Evolutionary conservation across 2,329 filamentous ascomycete species (phyloP), one percentile per base, ranked within the genome.

Genomic region (Elsinoe batatas): DNA sequence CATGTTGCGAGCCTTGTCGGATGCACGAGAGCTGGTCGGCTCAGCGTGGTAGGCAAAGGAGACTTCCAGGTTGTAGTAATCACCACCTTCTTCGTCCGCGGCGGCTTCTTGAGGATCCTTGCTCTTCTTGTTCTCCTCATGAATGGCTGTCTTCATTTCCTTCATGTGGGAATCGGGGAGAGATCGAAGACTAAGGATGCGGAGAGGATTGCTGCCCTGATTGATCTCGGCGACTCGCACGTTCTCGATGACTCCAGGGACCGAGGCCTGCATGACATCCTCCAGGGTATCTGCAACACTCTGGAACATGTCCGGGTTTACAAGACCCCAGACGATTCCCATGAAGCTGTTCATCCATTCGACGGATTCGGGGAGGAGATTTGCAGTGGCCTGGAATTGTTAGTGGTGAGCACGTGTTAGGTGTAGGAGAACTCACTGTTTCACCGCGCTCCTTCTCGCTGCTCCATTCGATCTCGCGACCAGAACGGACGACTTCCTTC

Each of bases 221-320:
- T 89, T 88, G 63, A 98, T 95, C 63, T 96, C 91, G 58, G 91
- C 90, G 18, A 97, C 88, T 61, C 91, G 87, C 44, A 98, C 90
- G 61, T 95, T 93, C 68, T 97, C 91, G 61, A 98, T 90, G 37
- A 97, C 75, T 1, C 86, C 83, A 0, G 93, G 93, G 0, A 96
- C 87, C 0, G 89, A 95, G 17, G 91, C 91, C 68, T 94, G 90
- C 91, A 97, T 97, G 61, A 97, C 87, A 68, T 97, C 91, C 71
- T 93, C 88, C 5, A 93, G 79, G 11, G 88, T 96, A 67, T 97
- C 93, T n/a, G 91, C 91, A 7, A 96, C 81, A 5, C 82, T 81
- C n/a, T 82, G 76, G 69, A 98, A 93, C 87, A 97, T 94, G 42
- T 97, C 91, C 0, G 93, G 91, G 65, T 97, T 94, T 60, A 96